Base-by-base conservation (phyloP, 2,329 filamentous ascomycete genomes). In the Penicillium sp. region DNA sequence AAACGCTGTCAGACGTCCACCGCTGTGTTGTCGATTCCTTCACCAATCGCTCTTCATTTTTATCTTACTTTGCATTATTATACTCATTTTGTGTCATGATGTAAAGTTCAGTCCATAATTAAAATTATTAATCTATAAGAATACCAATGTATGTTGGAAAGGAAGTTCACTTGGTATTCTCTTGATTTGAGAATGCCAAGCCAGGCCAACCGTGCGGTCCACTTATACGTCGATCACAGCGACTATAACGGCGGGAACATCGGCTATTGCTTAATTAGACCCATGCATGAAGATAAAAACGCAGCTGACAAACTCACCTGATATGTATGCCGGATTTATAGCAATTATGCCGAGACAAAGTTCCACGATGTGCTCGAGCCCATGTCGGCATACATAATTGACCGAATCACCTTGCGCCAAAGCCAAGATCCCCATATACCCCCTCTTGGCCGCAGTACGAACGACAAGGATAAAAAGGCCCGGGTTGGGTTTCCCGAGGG, bases 311-410 rank as follows among this genome's bases (percentile, higher is more conserved):
- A 8, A 37, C 31, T 26, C 46, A 49, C 46, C 22, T 35, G 31
- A 45, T 27, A 27, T 29, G 15, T 18, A 45, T 45, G 4, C 14
- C 35, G n/a, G n/a, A 5, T 18, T 20, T n/a, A 20, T 40, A 40
- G 37, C 49, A 43, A 11, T 31, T 23, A 18, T 44, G 42, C 42
- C 42, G 23, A 44, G 42, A 44, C 42, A 27, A n/a, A 25, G 42
- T 44, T 48, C 20, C 7, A 25, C 27, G 27, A 37, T 37, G 29
- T 18, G 45, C 45, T 33, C 27, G 29, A 35, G 37, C 29, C 43
- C 40, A 37, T 56, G 45, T 53, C 29, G 53, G 52, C 56, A 55
- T 59, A 51, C 47, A 53, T 58, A 47, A 14, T 23, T 23, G 35
- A 23, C 26, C 47, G 29, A 53, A 35, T 44, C 51, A 49, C 54